Conservation (phyloP, 495 filamentous ascomycete species). For the Pyronema domesticum region DNA sequence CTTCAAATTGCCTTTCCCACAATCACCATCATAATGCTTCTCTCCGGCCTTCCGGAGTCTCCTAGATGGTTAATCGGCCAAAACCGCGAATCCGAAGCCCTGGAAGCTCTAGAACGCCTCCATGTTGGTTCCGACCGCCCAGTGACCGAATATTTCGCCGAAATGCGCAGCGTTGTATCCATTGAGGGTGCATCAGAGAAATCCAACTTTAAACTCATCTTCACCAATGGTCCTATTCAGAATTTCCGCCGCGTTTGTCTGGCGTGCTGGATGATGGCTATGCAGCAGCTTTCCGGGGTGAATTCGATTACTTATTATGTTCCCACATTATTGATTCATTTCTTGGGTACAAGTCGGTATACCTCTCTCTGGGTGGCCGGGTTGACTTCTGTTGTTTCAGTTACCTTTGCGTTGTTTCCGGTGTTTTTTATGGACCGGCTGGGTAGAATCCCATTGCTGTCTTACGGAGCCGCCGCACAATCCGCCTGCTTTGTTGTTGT, state of each 20-base stretch:
- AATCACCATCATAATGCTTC: neutral
- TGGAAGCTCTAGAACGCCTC: slow-evolving; percentile 17
- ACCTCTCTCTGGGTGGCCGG: slow-evolving; percentile 40
- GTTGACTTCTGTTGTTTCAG: slow-evolving; percentile 51
- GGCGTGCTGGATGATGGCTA: slow-evolving; percentile 10
- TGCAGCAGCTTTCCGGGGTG: neutral
- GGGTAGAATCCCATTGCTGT: slow-evolving; percentile 49
- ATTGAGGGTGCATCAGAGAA: slow-evolving; percentile 27
- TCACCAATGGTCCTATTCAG: slow-evolving; percentile 31
- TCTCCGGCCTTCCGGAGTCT: neutral
- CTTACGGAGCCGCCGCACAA: slow-evolving; percentile 47
- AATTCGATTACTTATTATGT: slow-evolving; percentile 1
- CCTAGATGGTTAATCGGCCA: neutral
- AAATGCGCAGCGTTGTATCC: slow-evolving; percentile 28
- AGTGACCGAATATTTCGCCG: slow-evolving; percentile 27
- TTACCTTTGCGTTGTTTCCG: slow-evolving; percentile 38
- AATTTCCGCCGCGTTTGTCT: slow-evolving; percentile 31
- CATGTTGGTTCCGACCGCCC: slow-evolving; percentile 7
- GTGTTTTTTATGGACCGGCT: slow-evolving; percentile 54
- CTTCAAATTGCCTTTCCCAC: slow-evolving; percentile 1
- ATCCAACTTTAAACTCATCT: slow-evolving; percentile 28
- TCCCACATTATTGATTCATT: neutral
- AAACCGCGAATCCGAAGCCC: slow-evolving; percentile 19
- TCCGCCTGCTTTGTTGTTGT: slow-evolving; percentile 44
- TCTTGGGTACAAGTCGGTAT: slow-evolving; percentile 7